These are phyloP conservation scores for Aspergillus cristatus DNA, from an alignment of 495 filamentous ascomycete genomes.

Conservation along the genomic window DNA sequence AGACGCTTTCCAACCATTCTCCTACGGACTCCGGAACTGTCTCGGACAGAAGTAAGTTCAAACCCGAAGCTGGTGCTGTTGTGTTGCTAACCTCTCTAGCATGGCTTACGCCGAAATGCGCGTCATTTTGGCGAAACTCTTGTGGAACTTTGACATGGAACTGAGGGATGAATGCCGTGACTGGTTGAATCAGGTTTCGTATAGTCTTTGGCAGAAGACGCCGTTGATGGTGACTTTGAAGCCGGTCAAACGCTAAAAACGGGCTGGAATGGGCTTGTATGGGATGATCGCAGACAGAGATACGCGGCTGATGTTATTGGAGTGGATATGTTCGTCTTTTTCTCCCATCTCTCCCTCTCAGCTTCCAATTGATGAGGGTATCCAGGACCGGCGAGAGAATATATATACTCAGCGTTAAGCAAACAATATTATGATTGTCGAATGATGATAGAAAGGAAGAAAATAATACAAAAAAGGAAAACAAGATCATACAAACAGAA, in stretches of 20 bases:
- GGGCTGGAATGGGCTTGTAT: not conserved
- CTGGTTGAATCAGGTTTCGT: constrained; percentile 29
- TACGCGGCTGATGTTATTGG: too few species aligned
- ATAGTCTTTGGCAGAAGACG: constrained; percentile 31
- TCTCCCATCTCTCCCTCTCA: too few species aligned
- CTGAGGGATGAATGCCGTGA: constrained; percentile 10
- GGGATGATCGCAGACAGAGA: too few species aligned
- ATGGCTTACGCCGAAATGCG: constrained; percentile 38
- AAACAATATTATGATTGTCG: too few species aligned
- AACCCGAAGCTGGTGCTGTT: not conserved
- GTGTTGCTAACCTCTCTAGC: constrained; percentile 12
- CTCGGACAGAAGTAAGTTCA: constrained; percentile 34
- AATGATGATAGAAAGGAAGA: too few species aligned
- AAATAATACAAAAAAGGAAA: too few species aligned
- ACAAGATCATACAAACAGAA: too few species aligned
- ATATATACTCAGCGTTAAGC: too few species aligned
- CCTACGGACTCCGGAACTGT: constrained; percentile 39
- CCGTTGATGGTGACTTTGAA: constrained; percentile 25
- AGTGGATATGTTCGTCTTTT: too few species aligned
- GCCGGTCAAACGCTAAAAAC: not conserved
- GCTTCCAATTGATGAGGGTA: too few species aligned
- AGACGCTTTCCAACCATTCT: constrained; percentile 35
- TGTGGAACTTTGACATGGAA: constrained; percentile 37
- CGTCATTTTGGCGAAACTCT: constrained; percentile 26
- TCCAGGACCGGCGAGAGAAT: too few species aligned